Conservation (phyloP, 2,329 filamentous ascomycete genomes). For the Trichoderma lentiforme region DNA sequence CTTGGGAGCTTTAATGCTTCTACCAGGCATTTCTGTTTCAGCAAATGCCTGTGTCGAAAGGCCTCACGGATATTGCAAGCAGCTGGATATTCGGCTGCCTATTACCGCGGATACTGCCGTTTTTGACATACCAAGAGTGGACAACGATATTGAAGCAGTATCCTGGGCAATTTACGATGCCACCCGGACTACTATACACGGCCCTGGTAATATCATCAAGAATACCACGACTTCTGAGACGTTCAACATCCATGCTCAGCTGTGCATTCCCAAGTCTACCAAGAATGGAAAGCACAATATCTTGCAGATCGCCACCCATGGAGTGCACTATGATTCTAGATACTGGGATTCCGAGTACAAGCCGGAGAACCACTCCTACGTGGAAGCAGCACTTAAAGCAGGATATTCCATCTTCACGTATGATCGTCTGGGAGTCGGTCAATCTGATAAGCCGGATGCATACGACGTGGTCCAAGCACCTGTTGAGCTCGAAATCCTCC, state of each 20-base stretch:
- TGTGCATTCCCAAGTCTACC: not conserved
- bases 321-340: conserved; percentile 11
- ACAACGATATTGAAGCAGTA: conserved; percentile 9
- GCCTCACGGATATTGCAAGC: conserved; percentile 12
- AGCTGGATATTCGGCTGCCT: not conserved
- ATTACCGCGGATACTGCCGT: not conserved
- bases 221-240: conserved; percentile 2
- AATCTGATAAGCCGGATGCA: conserved; percentile 6
- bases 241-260: conserved; percentile 6
- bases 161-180: conserved; percentile 12
- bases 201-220: not conserved
- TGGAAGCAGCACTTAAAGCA: conserved; percentile 3
- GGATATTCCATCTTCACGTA: conserved; percentile 8
- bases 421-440: conserved; percentile 4
- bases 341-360: conserved; percentile 13
- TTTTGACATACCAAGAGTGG: conserved; percentile 3
- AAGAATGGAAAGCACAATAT: not conserved
- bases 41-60: not conserved
- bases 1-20: not conserved
- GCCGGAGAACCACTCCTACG: conserved; percentile 11
- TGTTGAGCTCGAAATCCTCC: conserved; percentile 5
- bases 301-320: conserved; percentile 10
- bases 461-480: conserved; percentile 9
- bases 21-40: not conserved
- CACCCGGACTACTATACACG: not conserved